phyloP scores from a whole-genome alignment of 345 rosid genomes.

The Balakata baccata region DNA sequence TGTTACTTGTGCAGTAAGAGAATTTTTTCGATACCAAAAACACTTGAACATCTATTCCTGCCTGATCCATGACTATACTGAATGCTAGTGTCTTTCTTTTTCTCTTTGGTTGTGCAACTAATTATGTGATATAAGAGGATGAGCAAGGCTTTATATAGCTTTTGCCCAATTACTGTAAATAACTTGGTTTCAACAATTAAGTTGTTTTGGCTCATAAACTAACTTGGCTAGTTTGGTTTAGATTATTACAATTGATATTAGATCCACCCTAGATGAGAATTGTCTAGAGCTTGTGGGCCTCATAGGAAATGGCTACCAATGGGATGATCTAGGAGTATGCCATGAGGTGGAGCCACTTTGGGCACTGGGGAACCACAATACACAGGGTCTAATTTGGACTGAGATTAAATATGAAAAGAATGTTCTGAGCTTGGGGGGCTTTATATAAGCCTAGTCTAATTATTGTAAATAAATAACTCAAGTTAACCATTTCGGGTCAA shows the following conservation, averaged over 20 bases:
- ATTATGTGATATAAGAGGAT: neutral
- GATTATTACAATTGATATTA: no score
- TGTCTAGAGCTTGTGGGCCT: neutral
- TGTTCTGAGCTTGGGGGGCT: neutral
- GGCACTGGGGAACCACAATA: neutral
- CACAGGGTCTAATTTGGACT: neutral
- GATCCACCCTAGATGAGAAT: no score
- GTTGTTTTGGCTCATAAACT: no score
- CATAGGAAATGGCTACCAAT: neutral
- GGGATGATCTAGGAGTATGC: neutral
- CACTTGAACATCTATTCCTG: neutral
- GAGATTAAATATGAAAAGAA: neutral
- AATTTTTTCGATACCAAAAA: neutral
- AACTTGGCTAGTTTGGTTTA: no score
- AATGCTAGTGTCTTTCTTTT: neutral
- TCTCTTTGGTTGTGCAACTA: slow-evolving; percentile 1
- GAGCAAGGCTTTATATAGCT: neutral
- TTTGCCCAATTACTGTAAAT: neutral
- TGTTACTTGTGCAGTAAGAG: neutral
- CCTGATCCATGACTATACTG: neutral
- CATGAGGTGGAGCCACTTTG: neutral
- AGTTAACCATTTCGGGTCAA: neutral
- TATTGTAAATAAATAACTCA: neutral
- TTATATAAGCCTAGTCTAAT: neutral
- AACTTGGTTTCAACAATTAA: no score